These are phyloP conservation scores for Cladorrhinum sp. DNA, from an alignment of 2,329 filamentous ascomycete genomes.

Conservation along the genomic window DNA sequence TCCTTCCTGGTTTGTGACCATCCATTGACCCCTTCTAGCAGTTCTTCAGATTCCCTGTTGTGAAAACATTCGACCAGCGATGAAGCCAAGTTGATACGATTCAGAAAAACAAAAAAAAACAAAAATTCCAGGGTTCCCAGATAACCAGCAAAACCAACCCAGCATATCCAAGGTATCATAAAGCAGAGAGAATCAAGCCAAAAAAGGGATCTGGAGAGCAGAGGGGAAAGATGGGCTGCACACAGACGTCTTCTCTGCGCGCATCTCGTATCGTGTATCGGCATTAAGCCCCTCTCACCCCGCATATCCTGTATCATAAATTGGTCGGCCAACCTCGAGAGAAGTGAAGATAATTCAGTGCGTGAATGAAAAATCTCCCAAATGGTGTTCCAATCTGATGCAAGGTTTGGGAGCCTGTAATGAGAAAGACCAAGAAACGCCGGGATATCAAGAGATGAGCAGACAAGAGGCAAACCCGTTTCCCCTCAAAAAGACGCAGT, in stretches of 20 bases:
- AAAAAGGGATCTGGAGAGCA: slow-evolving; percentile 26
- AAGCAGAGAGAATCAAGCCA: slow-evolving; percentile 23
- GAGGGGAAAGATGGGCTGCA: slow-evolving; percentile 31
- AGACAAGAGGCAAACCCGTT: slow-evolving; percentile 21
- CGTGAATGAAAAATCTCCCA: slow-evolving; percentile 41
- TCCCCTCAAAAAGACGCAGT: slow-evolving; percentile 12
- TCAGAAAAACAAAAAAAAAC: slow-evolving; percentile 22
- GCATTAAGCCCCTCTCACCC: slow-evolving; percentile 41
- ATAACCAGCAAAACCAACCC: slow-evolving; percentile 24
- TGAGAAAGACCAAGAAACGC: slow-evolving; percentile 35
- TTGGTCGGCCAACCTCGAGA: slow-evolving; percentile 49
- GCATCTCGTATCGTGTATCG: slow-evolving; percentile 28
- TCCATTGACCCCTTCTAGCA: slow-evolving; percentile 8
- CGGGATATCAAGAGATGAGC: slow-evolving; percentile 26
- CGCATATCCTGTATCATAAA: slow-evolving; percentile 42
- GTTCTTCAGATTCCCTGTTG: slow-evolving; percentile 6
- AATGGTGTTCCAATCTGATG: slow-evolving; percentile 53
- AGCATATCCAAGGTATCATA: slow-evolving; percentile 20
- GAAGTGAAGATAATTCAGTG: slow-evolving; percentile 45
- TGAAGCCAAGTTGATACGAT: slow-evolving; percentile 23
- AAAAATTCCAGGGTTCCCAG: slow-evolving; percentile 25
- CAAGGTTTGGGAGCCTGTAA: slow-evolving; percentile 38
- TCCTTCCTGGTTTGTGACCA: slow-evolving; percentile 17
- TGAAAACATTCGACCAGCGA: slow-evolving; percentile 27
- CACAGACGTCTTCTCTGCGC: slow-evolving; percentile 20